Evolutionary conservation across 345 rosid species (phyloP).

Genomic region (Lenwebbia sp.): DNA sequence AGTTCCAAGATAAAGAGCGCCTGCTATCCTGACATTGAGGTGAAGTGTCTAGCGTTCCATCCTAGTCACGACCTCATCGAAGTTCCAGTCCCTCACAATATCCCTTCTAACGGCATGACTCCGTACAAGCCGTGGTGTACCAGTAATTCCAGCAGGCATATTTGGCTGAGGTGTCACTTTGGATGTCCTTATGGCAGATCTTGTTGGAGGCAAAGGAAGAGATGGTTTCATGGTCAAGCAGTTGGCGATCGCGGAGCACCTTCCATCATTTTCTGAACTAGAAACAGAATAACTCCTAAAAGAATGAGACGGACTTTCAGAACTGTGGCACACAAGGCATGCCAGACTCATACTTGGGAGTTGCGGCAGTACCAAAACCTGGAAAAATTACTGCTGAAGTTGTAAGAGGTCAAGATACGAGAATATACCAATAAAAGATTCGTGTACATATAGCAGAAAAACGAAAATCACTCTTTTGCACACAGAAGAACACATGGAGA

Average conservation of each 20-base stretch:
- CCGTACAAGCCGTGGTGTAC: conserved; percentile 72
- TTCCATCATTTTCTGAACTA: conserved; percentile 83
- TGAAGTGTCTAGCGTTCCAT: conserved; percentile 28
- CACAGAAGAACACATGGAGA: neutral
- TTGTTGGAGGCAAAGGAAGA: conserved; percentile 49
- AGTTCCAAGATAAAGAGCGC: neutral
- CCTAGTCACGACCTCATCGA: conserved; percentile 33
- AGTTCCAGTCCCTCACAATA: conserved; percentile 94
- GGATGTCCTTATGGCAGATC: conserved; percentile 44
- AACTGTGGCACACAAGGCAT: conserved; percentile 81
- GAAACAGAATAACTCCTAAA: conserved; percentile 90
- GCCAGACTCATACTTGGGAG: conserved; percentile 65
- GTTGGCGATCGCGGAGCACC: conserved; percentile 64
- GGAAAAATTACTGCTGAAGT: neutral
- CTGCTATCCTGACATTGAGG: neutral
- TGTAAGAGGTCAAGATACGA: neutral
- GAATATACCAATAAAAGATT: neutral
- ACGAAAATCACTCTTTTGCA: neutral
- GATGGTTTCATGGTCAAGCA: conserved; percentile 62
- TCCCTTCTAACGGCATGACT: conserved; percentile 91
- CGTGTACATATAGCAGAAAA: neutral
- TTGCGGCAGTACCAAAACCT: neutral
- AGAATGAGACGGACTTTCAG: conserved; percentile 92
- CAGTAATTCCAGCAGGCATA: conserved; percentile 31
- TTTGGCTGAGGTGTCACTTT: conserved; percentile 85